Conservation (phyloP, 345 rosid genomes). For the Arabidopsis arenosa region DNA sequence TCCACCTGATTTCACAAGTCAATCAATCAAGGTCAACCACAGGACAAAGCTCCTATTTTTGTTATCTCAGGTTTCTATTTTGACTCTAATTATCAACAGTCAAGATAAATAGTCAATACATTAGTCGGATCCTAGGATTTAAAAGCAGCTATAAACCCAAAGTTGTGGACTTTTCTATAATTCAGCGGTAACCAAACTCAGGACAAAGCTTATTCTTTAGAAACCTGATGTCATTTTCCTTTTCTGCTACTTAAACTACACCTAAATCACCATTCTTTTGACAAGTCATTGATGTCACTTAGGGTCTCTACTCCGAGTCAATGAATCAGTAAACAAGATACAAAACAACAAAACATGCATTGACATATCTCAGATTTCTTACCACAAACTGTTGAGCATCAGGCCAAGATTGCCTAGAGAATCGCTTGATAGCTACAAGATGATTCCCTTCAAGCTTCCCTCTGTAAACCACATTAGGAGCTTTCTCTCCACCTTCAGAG, state of each 20-base stretch:
- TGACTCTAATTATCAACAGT: background rate
- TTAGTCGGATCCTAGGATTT: slow-evolving; percentile 7
- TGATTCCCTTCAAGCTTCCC: slow-evolving; percentile 77
- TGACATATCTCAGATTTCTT: slow-evolving; percentile 17
- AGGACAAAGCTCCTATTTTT: background rate
- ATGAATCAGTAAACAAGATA: background rate
- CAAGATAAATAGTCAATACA: background rate
- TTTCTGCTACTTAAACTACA: slow-evolving; percentile 11
- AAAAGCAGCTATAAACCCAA: slow-evolving; percentile 20
- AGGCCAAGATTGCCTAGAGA: slow-evolving; percentile 95
- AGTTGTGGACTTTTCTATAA: background rate
- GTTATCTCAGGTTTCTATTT: background rate
- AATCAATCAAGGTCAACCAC: slow-evolving; percentile 36
- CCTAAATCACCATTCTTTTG: background rate
- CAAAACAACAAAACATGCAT: slow-evolving; percentile 9
- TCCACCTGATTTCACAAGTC: slow-evolving; percentile 58
- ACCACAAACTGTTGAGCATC: slow-evolving; percentile 95
- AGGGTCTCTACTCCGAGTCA: background rate
- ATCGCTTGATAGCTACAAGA: slow-evolving; percentile 81
- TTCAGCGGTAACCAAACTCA: background rate
- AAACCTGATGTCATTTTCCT: background rate
- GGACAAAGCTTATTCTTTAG: background rate
- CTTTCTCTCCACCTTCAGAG: slow-evolving; percentile 96
- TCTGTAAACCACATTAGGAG: slow-evolving; percentile 88
- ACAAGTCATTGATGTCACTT: background rate